A percentile compares a stretch with the other conserved stretches of the same genome.
Conservation (phyloP, 164 flowering plant species). For the Piper longum region DNA sequence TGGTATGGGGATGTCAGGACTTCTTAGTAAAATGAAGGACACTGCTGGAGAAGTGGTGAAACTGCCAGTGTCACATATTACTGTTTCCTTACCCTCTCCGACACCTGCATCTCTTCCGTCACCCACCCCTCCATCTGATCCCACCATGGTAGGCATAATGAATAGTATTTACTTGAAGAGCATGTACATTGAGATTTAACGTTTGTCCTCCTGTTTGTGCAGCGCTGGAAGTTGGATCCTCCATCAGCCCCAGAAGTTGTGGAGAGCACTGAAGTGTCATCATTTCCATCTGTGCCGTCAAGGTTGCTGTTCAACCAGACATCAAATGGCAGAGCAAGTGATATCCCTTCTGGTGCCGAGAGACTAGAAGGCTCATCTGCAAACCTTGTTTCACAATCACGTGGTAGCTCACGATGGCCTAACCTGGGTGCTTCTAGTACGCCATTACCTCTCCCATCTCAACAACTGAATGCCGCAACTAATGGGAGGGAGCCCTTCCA, state of each 20-base stretch:
- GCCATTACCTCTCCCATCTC: neutral
- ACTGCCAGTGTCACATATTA: conserved; percentile 84
- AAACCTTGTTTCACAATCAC: neutral
- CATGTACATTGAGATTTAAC: neutral
- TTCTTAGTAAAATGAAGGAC: conserved; percentile 15
- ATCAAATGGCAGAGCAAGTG: neutral
- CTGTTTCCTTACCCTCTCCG: conserved; percentile 6
- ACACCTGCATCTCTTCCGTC: neutral
- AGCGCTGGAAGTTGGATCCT: conserved; percentile 45
- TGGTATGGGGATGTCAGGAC: conserved; percentile 21
- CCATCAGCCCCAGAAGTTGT: neutral
- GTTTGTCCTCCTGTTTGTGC: conserved; percentile 6
- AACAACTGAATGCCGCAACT: neutral
- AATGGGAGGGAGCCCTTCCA: neutral
- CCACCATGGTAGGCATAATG: conserved; percentile 59
- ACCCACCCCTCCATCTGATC: conserved; percentile 31
- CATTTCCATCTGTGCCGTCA: neutral
- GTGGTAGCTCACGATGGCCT: neutral
- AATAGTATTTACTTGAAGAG: neutral
- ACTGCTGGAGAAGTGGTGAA: conserved; percentile 16
- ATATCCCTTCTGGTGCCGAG: neutral
- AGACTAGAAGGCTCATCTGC: neutral
- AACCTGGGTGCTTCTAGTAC: neutral
- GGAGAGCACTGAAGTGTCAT: neutral
- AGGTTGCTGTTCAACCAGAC: neutral